Evolutionary conservation across 2,329 filamentous ascomycete genomes (phyloP).

Genomic region (Colletotrichum sp.): DNA sequence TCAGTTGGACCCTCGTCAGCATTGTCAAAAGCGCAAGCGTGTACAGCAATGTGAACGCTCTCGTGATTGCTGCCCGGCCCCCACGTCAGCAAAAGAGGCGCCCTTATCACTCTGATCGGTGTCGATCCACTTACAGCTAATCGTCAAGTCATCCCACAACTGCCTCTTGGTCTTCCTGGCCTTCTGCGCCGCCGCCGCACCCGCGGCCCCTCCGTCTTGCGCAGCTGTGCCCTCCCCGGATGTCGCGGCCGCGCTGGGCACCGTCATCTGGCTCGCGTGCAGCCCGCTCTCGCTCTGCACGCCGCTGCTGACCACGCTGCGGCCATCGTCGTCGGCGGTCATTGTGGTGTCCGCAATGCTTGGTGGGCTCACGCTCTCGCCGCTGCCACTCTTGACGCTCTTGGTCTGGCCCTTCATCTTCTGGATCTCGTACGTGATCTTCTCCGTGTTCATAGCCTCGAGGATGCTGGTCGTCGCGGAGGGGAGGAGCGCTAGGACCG

Average conservation of each 20-base stretch:
- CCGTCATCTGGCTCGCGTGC: conserved; percentile 77
- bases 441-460: conserved; percentile 86
- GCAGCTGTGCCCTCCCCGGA: conserved; percentile 24
- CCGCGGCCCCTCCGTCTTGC: conserved; percentile 19
- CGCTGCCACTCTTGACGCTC: conserved; percentile 54
- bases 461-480: conserved; percentile 91
- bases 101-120: neutral
- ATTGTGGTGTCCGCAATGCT: conserved; percentile 73
- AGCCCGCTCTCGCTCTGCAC: conserved; percentile 82
- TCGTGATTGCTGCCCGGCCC: conserved; percentile 72
- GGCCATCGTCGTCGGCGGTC: conserved; percentile 77
- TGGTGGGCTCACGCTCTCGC: conserved; percentile 52
- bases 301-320: conserved; percentile 68
- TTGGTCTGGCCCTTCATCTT: conserved; percentile 72
- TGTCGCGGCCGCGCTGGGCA: conserved; percentile 55
- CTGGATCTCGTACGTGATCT: conserved; percentile 91
- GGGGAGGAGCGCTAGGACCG: conserved; percentile 91
- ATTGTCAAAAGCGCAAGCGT: conserved; percentile 88
- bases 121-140: conserved; percentile 71
- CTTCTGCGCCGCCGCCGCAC: conserved; percentile 48
- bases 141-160: conserved; percentile 97
- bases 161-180: conserved; percentile 82
- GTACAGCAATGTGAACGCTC: conserved; percentile 91
- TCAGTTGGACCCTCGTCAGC: conserved; percentile 93
- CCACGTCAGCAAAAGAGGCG: neutral